A percentile compares a stretch with the other conserved stretches of the same genome.
These are phyloP conservation scores for Euphorbia celastroides DNA, from an alignment of 441 rosid genomes.

Conservation along the genomic window DNA sequence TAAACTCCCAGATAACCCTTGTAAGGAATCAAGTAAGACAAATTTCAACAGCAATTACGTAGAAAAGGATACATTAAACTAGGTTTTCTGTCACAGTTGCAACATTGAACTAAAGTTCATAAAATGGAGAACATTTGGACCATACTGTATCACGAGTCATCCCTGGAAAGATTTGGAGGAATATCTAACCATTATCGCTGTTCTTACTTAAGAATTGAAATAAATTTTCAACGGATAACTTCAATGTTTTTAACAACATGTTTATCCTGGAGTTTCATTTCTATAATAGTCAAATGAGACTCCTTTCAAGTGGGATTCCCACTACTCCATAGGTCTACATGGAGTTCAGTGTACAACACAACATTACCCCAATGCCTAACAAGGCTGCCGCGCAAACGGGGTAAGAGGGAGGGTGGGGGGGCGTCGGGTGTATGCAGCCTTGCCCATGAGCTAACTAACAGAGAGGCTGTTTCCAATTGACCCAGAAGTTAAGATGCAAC, in stretches of 20 bases:
- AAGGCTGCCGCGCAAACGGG: too few relatives aligned
- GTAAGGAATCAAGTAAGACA: background rate
- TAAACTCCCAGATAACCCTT: background rate
- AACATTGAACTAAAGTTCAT: background rate
- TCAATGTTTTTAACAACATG: background rate
- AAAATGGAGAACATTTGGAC: background rate
- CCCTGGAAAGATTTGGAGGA: background rate
- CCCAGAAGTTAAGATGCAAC: too few relatives aligned
- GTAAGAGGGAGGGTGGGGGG: too few relatives aligned
- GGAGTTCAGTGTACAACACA: background rate
- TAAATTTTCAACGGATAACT: background rate
- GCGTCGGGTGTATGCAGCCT: too few relatives aligned
- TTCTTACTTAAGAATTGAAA: background rate
- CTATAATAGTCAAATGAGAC: background rate
- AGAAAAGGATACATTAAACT: background rate
- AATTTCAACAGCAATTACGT: background rate
- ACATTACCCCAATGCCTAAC: too few relatives aligned
- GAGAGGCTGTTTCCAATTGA: too few relatives aligned
- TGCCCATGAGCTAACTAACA: too few relatives aligned
- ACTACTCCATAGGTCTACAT: too few relatives aligned
- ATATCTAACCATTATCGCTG: background rate
- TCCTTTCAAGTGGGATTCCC: background rate
- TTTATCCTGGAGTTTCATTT: background rate
- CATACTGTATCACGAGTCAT: background rate
- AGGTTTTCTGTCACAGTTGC: background rate